Conservation (phyloP, 169 alveolate species). For the Cryptosporidium viatorum region DNA sequence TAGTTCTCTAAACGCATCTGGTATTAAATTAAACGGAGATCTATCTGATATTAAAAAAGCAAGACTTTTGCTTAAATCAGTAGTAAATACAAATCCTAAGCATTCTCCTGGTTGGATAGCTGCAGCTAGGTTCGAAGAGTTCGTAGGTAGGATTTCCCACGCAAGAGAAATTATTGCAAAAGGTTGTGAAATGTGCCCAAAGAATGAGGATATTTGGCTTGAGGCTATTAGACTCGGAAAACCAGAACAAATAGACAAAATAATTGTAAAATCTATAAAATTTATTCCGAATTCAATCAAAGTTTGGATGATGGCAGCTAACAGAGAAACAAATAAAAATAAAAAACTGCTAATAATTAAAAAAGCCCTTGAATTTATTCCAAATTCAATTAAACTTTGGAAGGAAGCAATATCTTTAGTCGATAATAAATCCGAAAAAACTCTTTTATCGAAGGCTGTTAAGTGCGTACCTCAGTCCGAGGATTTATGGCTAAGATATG, state of each 20-base stretch:
- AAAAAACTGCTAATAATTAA: constrained; percentile 90
- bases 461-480: constrained; percentile 97
- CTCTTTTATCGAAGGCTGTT: constrained; percentile 95
- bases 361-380: constrained; percentile 96
- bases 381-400: constrained; percentile 97
- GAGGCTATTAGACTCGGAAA: constrained; percentile 98
- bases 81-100: constrained; percentile 94
- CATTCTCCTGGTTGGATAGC: constrained; percentile 99
- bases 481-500: constrained; percentile 98
- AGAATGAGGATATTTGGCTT: constrained; percentile 98
- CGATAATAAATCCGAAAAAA: constrained; percentile 93
- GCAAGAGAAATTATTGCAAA: constrained; percentile 96
- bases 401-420: constrained; percentile 95
- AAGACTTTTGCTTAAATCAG: constrained; percentile 88
- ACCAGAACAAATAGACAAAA: constrained; percentile 93
- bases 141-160: constrained; percentile 91
- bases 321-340: constrained; percentile 89
- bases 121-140: constrained; percentile 98
- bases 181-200: constrained; percentile 96
- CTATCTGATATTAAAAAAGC: constrained; percentile 95
- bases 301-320: constrained; percentile 96
- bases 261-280: constrained; percentile 92
- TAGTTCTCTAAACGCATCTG: constrained; percentile 91
- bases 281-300: constrained; percentile 90
- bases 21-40: constrained; percentile 89